These are phyloP conservation scores for Bjerkandera adusta DNA, from an alignment of 1,284 basidiomycete genomes.

Conservation along the genomic window DNA sequence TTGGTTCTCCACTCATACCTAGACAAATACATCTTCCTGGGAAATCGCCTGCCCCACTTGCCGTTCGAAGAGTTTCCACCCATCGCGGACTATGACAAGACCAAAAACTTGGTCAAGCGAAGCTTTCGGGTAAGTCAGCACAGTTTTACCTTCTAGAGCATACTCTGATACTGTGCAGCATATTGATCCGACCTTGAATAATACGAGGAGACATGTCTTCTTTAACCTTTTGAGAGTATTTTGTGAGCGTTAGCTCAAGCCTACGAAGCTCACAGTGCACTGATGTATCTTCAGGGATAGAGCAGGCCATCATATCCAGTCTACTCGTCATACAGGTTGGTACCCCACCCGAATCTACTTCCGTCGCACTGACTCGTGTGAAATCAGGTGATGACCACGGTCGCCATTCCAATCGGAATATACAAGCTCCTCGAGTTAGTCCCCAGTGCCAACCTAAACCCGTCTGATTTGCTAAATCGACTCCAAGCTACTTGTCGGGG, in stretches of 20 bases:
- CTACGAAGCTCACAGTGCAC: not conserved
- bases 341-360: too few relatives aligned
- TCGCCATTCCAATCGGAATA: constrained; percentile 33
- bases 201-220: constrained; percentile 1
- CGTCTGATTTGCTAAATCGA: not conserved
- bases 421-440: constrained; percentile 37
- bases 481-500: constrained; percentile 37
- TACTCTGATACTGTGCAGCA: too few relatives aligned
- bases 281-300: not conserved
- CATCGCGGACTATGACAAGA: too few relatives aligned
- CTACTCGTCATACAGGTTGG: not conserved
- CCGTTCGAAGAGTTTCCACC: too few relatives aligned
- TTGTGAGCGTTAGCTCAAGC: constrained; percentile 1
- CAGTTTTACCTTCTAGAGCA: too few relatives aligned
- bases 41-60: too few relatives aligned
- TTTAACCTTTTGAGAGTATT: constrained; percentile 3
- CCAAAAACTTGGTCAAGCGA: too few relatives aligned
- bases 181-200: not conserved
- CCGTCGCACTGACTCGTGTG: not conserved
- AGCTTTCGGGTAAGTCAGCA: too few relatives aligned
- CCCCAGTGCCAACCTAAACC: not conserved
- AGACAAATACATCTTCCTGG: too few relatives aligned
- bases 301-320: not conserved
- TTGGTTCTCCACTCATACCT: too few relatives aligned
- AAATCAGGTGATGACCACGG: not conserved